Percentiles rank a stretch among this genome's conserved stretches.
Conservation (phyloP, 306 rosid genomes). For the Trichosanthes truncata region DNA sequence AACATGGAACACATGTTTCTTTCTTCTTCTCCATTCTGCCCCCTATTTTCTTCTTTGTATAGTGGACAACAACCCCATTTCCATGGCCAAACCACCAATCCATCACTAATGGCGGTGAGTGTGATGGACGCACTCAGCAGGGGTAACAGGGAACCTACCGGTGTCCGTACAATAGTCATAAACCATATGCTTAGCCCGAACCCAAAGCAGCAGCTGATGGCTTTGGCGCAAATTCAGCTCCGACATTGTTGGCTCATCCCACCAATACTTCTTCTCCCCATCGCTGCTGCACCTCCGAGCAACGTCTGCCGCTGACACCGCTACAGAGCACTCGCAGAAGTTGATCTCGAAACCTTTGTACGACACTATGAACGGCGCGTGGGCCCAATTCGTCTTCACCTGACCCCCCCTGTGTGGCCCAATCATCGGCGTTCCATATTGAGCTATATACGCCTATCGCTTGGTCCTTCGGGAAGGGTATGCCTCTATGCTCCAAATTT, state of each 20-base stretch:
- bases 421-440: slow-evolving; percentile 93
- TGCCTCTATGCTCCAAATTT: slow-evolving; percentile 74
- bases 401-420: slow-evolving; percentile 98
- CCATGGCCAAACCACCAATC: neutral
- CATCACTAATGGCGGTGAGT: neutral
- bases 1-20: slow-evolving; percentile 11
- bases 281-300: slow-evolving; percentile 57
- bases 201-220: slow-evolving; percentile 83
- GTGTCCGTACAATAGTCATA: slow-evolving; percentile 79
- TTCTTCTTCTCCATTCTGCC: neutral
- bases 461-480: slow-evolving; percentile 83
- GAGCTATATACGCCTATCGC: slow-evolving; percentile 96
- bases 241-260: slow-evolving; percentile 74
- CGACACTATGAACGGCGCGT: slow-evolving; percentile 65
- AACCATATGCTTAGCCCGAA: slow-evolving; percentile 73
- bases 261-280: slow-evolving; percentile 71
- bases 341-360: slow-evolving; percentile 62
- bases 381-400: slow-evolving; percentile 91
- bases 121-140: slow-evolving; percentile 73
- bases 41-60: neutral
- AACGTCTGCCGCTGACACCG: slow-evolving; percentile 23
- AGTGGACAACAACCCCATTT: neutral
- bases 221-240: slow-evolving; percentile 71
- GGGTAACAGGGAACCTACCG: slow-evolving; percentile 57
- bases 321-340: slow-evolving; percentile 46